phyloP scores from a whole-genome alignment of 2,329 filamentous ascomycete genomes.

The Metarhizium rileyi region DNA sequence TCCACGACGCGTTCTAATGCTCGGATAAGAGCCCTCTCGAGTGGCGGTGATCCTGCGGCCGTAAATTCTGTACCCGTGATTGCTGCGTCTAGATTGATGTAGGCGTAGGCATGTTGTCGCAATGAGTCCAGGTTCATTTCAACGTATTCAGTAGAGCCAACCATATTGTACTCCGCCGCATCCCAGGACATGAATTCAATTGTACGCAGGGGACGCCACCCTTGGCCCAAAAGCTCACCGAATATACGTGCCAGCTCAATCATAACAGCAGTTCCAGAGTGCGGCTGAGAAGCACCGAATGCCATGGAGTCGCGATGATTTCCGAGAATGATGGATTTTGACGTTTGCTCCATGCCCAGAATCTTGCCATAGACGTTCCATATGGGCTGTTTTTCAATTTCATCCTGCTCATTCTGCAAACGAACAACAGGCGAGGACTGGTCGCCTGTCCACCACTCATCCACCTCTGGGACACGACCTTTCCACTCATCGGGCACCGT shows the following conservation, averaged over 20 bases:
- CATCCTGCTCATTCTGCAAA: conserved; percentile 79
- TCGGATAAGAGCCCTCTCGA: conserved; percentile 60
- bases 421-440: conserved; percentile 65
- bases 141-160: conserved; percentile 91
- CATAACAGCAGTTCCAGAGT: conserved; percentile 83
- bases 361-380: conserved; percentile 89
- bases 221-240: conserved; percentile 62
- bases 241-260: conserved; percentile 82
- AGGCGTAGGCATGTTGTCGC: conserved; percentile 67
- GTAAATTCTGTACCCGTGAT: conserved; percentile 67
- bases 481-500: conserved; percentile 61
- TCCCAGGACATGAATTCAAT: conserved; percentile 98
- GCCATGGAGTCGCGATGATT: conserved; percentile 93
- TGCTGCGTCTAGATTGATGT: conserved; percentile 83
- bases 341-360: conserved; percentile 68
- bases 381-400: conserved; percentile 70
- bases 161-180: conserved; percentile 82
- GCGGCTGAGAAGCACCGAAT: conserved; percentile 77
- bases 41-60: conserved; percentile 73
- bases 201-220: conserved; percentile 87
- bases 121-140: conserved; percentile 69
- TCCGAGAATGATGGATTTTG: conserved; percentile 80
- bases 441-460: conserved; percentile 79
- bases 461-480: conserved; percentile 65
- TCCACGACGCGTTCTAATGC: conserved; percentile 68